Base-by-base conservation (phyloP, 2,329 filamentous ascomycete genomes). In the Cercospora sojina region DNA sequence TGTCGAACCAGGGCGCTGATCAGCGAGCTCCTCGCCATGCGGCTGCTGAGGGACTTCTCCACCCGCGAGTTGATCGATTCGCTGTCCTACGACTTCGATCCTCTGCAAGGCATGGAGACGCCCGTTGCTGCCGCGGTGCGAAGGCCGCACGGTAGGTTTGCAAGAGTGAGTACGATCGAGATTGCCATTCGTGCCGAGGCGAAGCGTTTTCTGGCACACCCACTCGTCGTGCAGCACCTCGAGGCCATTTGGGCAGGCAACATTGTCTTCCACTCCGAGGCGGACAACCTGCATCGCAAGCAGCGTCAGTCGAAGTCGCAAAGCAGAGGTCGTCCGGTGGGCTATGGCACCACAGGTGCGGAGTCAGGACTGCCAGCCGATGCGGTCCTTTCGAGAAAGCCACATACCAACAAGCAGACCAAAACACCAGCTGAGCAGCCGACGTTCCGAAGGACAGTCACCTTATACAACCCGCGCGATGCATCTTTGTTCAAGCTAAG, bases 201-300 rank as follows among this genome's bases (percentile, higher is more conserved):
- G 23, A 97, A 98, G 80, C 90, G 92, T 72, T 96, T 97, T 72
- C 83, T 98, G 5, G 91, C 94, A 8, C 93, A 97, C 75, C 93
- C 94, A 0, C 83, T 97, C 3, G 93, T 97, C 0, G 90, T 97
- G 8, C 92, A 96, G 78, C 93, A 97, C 76, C 84, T 98, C n/a
- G 93, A 97, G 78, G 93, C 93, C 53, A 97, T 98, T 68, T 98
- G 94, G 94, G 94, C 92, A 20, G 94, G 94, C 29, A 94, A 91
- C 18, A 95, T 98, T 70, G 93, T 95, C 71, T 97, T 98, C 75
- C 93, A 97, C 79, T 95, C 92, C 1, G 88, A 90, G 12, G 92
- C 92, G 5, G 93, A 97, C 77, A 91, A 87, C 70, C 81, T 97
- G 25, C 94, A 97, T 77, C 88, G 92, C 51, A 80, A 80, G 57